Evolutionary conservation across 2,329 filamentous ascomycete genomes (phyloP), one percentile per base, ranked within the genome.

Genomic region (Penicillium hesseltinei): DNA sequence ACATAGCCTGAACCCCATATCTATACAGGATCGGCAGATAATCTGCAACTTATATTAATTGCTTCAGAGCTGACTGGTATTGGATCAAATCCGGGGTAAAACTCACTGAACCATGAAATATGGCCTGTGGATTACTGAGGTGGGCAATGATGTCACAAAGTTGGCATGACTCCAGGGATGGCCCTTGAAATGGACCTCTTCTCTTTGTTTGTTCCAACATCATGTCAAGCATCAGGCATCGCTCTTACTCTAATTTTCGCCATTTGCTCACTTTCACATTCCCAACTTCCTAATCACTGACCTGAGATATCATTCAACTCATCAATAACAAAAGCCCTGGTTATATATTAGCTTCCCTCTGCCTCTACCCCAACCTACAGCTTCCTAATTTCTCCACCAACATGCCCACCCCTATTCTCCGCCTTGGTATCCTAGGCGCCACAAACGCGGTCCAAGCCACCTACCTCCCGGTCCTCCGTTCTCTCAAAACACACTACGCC

Each of bases 401-500:
- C 10, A 69, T 70, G 65, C 54, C 64, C 17, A 60, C 60, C 49
- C 59, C 54, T 23, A 52, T 65, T 48, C 66, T 76, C 36, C 69
- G 62, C 29, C 65, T 75, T 17, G 74, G 73, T 5, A 71, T 76
- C 54, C 68, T 75, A 48, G 72, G 73, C 50, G 66, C 69, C 54
- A 70, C 69, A 25, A 77, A 82, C 62, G 73, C 83, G 40, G 73
- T 75, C 31, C 78, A 84, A 68, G 79, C 82, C 36, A 77, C 80
- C 29, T 83, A 86, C 65, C 77, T 86, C 7, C 82, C 81, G 0
- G 78, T 74, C 3, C 65, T 86, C 10, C 71, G 71, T 49, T 84
- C 46, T 70, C 75, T 57, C 62, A 77, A 53, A 23, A 46, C 56
- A 33, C 71, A 76, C 31, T 86, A 77, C 71, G 69, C 67, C 2